Conservation (phyloP, 352 stramenopile genomes). For the Peronospora tabacina region DNA sequence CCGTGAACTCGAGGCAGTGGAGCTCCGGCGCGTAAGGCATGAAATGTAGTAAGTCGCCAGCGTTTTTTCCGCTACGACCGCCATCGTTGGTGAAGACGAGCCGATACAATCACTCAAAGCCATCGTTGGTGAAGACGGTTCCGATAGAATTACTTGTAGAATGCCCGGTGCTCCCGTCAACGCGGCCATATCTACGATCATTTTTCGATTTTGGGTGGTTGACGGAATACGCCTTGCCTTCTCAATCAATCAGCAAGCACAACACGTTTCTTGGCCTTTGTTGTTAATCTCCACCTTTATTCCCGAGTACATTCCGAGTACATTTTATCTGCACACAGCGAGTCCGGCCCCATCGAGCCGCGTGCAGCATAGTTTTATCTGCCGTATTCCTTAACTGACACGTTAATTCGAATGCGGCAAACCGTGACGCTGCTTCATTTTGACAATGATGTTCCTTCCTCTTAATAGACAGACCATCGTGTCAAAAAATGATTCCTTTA, state of each 20-base stretch:
- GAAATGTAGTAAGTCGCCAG: slow-evolving; percentile 89
- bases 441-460: slow-evolving; percentile 77
- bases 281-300: slow-evolving; percentile 98
- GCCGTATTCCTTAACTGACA: slow-evolving; percentile 85
- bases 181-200: slow-evolving; percentile 95
- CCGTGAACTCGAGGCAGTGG: slow-evolving; percentile 88
- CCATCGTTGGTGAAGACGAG: slow-evolving; percentile 77
- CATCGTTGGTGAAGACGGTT: slow-evolving; percentile 88
- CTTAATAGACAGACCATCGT: slow-evolving; percentile 95
- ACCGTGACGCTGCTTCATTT: slow-evolving; percentile 85
- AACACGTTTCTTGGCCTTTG: slow-evolving; percentile 92
- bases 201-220: slow-evolving; percentile 85
- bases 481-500: slow-evolving; percentile 96
- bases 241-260: slow-evolving; percentile 92
- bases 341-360: slow-evolving; percentile 75
- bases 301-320: slow-evolving; percentile 89
- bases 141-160: slow-evolving; percentile 88
- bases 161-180: slow-evolving; percentile 92
- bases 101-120: too few species aligned
- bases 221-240: slow-evolving; percentile 89
- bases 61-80: slow-evolving; percentile 77
- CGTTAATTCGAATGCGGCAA: slow-evolving; percentile 70
- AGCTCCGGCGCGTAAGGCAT: slow-evolving; percentile 92
- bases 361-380: slow-evolving; percentile 80
- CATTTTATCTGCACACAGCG: slow-evolving; percentile 92